phyloP scores from a whole-genome alignment of 1,284 basidiomycete genomes.

The Cystobasidium slooffiae region DNA sequence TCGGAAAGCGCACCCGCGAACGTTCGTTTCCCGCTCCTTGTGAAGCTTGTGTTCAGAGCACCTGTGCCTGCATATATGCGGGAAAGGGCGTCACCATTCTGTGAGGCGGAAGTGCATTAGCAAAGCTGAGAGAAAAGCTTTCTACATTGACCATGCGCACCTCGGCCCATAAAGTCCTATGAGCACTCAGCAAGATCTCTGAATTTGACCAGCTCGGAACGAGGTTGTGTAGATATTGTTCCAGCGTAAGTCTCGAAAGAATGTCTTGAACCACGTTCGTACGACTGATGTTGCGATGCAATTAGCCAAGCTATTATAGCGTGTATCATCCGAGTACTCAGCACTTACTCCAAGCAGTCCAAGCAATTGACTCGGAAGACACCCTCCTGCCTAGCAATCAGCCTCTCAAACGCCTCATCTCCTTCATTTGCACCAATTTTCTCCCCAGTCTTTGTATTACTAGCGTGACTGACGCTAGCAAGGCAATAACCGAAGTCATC shows the following conservation, averaged over 20 bases:
- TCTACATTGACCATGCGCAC: slow-evolving; percentile 42
- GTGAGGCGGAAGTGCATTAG: background rate
- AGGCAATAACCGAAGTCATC: slow-evolving; percentile 78
- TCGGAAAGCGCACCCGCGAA: slow-evolving; percentile 87
- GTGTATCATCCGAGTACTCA: slow-evolving; percentile 29
- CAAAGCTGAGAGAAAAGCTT: background rate
- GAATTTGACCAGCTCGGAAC: slow-evolving; percentile 54
- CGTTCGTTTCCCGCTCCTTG: slow-evolving; percentile 89
- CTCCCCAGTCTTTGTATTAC: background rate
- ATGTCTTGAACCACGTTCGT: slow-evolving; percentile 98
- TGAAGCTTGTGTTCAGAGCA: slow-evolving; percentile 92
- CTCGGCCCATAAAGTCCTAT: slow-evolving; percentile 94
- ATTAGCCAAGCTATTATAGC: slow-evolving; percentile 33
- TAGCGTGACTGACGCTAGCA: slow-evolving; percentile 60
- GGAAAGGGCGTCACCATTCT: slow-evolving; percentile 53
- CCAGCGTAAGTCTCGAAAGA: slow-evolving; percentile 74
- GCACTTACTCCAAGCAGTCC: slow-evolving; percentile 72
- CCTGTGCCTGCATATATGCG: slow-evolving; percentile 97
- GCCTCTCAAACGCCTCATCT: slow-evolving; percentile 60
- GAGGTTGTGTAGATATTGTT: slow-evolving; percentile 58
- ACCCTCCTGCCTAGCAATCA: slow-evolving; percentile 82
- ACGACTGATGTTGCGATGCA: slow-evolving; percentile 74
- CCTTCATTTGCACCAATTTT: background rate
- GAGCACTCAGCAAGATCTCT: slow-evolving; percentile 76
- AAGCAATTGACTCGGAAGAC: slow-evolving; percentile 94